Evolutionary conservation across 1,139 yeast species (phyloP), one percentile per base, ranked within the genome.

Genomic region (Petasospora rhodanensis): DNA sequence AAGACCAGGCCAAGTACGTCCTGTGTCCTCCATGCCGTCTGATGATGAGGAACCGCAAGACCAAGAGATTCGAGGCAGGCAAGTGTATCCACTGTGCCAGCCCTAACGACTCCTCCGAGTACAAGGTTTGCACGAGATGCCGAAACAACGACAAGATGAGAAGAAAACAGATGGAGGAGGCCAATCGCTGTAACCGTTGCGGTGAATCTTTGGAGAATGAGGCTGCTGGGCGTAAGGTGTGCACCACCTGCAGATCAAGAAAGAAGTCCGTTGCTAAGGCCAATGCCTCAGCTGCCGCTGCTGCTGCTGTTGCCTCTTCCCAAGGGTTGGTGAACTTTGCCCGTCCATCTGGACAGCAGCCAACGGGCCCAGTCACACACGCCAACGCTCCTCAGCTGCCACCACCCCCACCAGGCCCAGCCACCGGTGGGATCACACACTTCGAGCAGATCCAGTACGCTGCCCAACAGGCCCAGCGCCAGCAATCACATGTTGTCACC

Each of bases 81-180:
- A 69, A 69, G 46, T 78, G 85, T 57, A 80, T 77, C 7, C 84
- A 78, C 49, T 78, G 85, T 45, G 64, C 77, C 3, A 82, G 82
- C 1, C 77, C 79, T 4, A 62, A 76, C 30, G 76, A 73, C 39
- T 55, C 55, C 29, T 64, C 67, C 6, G 62, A 61, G 34, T 77
- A 61, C 52, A 76, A 76, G 49, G 84, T 78, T 9, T 78, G 85
- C 49, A 64, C 66, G 40, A 60, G 82, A 43, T 78, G 85, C 53
- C 63, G 84, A 38, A 73, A 67, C 34, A 76, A 73, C 45, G 84
- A 77, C 49, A 74, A 72, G 48, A 59, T 70, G 30, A 61, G 84
- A 42, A 55, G 84, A 39, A 62, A 71, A 22, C 69, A 68, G 36
- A 56, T 76, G 39, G 83, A 76, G 47, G 67, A 66, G 41, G 58